phyloP scores from a whole-genome alignment of 176 grass and related monocot species.

The Carex kokanica region DNA sequence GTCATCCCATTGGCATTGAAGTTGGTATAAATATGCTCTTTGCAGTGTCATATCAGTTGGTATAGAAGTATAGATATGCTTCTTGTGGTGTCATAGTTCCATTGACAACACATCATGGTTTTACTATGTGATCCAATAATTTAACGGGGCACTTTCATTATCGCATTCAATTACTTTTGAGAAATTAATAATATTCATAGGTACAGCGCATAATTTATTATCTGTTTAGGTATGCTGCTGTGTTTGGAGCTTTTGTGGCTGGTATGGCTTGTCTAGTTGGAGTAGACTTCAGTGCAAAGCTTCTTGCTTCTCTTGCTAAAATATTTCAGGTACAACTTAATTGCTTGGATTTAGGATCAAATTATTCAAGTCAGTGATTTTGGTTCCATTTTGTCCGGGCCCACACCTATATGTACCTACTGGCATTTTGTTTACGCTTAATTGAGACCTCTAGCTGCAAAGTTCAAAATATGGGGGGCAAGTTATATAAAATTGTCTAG shows the following conservation, averaged over 20 bases:
- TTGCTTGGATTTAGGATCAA: background rate
- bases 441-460: background rate
- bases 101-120: background rate
- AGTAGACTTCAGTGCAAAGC: constrained; percentile 82
- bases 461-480: background rate
- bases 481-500: background rate
- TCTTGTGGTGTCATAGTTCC: background rate
- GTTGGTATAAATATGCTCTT: background rate
- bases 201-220: constrained; percentile 13
- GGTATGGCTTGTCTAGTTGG: constrained; percentile 93
- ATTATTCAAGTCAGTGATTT: background rate
- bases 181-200: background rate
- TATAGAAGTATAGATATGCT: constrained; percentile 1
- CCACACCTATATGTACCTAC: background rate
- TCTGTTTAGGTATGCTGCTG: constrained; percentile 68
- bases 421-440: background rate
- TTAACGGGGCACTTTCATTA: background rate
- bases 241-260: constrained; percentile 85
- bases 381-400: background rate
- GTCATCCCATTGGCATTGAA: background rate
- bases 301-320: constrained; percentile 59
- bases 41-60: background rate
- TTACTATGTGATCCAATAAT: background rate
- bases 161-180: background rate
- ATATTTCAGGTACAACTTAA: too few relatives aligned